These are phyloP conservation scores for Tulasnella sp. DNA, from an alignment of 768 basidiomycete species.

Conservation along the genomic window DNA sequence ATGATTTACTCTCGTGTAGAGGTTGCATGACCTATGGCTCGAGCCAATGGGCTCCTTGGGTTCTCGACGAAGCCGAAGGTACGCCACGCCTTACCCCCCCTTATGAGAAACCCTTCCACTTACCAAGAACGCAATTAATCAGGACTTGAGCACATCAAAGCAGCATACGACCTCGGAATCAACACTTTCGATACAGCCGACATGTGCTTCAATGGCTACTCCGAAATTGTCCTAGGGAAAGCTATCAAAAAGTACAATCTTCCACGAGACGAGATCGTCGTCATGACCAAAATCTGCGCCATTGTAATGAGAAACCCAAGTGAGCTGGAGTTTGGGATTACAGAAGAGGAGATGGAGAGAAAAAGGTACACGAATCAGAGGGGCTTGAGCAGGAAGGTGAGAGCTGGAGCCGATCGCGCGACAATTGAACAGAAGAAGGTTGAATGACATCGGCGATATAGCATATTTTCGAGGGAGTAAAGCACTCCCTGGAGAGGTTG, in stretches of 20 bases:
- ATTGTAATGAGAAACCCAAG: background rate
- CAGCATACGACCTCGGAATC: slow-evolving; percentile 25
- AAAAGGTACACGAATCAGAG: slow-evolving; percentile 25
- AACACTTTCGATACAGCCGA: slow-evolving; percentile 7
- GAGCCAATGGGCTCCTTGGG: slow-evolving; percentile 54
- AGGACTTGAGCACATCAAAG: slow-evolving; percentile 26
- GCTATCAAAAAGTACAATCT: slow-evolving; percentile 53
- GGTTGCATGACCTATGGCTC: slow-evolving; percentile 60
- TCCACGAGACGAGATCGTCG: slow-evolving; percentile 60
- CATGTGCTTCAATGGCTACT: slow-evolving; percentile 33
- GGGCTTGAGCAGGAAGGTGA: slow-evolving; percentile 28
- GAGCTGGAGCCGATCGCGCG: background rate
- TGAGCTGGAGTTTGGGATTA: background rate
- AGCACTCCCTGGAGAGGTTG: slow-evolving; percentile 44
- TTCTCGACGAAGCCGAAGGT: slow-evolving; percentile 50
- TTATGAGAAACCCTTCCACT: no score
- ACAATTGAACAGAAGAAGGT: no score
- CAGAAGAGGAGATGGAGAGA: slow-evolving; percentile 17
- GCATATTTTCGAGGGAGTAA: slow-evolving; percentile 51
- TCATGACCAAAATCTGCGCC: slow-evolving; percentile 64
- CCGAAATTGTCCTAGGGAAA: slow-evolving; percentile 65
- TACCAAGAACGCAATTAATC: background rate
- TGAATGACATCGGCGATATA: slow-evolving; percentile 31
- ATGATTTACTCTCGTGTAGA: background rate
- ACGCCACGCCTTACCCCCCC: slow-evolving; percentile 36